Evolutionary conservation across 23 red algal species (phyloP).

Genomic region (Cyanidioschyzon merolae): DNA sequence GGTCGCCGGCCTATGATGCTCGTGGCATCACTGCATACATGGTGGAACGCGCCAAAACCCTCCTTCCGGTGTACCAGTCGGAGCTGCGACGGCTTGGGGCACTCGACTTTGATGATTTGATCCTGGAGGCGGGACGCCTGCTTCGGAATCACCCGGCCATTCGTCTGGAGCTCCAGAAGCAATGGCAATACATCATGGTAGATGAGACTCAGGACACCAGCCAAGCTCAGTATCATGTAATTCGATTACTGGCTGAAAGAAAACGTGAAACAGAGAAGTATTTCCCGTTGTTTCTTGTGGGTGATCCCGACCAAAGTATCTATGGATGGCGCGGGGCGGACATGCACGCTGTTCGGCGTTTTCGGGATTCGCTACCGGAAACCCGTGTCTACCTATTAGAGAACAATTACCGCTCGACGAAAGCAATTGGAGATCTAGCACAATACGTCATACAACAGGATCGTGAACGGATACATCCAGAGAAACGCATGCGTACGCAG

Average conservation of each 20-base stretch:
- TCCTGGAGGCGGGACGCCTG: constrained; percentile 34
- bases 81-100: constrained; percentile 29
- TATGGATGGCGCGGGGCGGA: constrained; percentile 78
- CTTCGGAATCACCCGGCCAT: constrained; percentile 18
- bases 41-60: neutral
- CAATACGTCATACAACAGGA: constrained; percentile 46
- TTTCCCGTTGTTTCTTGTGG: constrained; percentile 40
- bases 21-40: neutral
- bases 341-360: constrained; percentile 25
- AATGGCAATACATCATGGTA: constrained; percentile 49
- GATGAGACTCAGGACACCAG: constrained; percentile 84
- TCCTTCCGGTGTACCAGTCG: constrained; percentile 30
- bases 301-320: constrained; percentile 63
- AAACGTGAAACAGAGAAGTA: neutral
- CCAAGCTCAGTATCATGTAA: constrained; percentile 54
- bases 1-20: neutral
- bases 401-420: constrained; percentile 52
- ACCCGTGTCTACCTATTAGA: constrained; percentile 22
- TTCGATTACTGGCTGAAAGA: constrained; percentile 7
- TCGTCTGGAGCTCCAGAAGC: constrained; percentile 22
- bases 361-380: constrained; percentile 27
- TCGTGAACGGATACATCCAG: neutral
- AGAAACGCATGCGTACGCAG: neutral
- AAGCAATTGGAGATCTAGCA: constrained; percentile 29
- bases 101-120: constrained; percentile 78